These are phyloP conservation scores for Vigna radiata DNA, from an alignment of 306 rosid genomes.

Conservation along the genomic window DNA sequence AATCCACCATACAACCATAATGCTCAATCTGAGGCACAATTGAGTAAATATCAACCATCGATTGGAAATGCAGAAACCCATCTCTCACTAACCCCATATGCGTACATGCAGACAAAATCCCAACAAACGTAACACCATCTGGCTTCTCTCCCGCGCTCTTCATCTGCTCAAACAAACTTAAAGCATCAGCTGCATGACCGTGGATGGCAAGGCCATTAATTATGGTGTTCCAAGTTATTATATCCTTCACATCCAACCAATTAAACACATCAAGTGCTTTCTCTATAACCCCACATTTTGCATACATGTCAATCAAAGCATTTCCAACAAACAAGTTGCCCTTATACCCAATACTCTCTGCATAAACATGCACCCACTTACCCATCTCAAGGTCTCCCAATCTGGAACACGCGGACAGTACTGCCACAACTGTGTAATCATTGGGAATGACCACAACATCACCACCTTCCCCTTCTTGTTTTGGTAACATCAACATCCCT, in stretches of 20 bases:
- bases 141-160: slow-evolving; percentile 57
- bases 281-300: slow-evolving; percentile 78
- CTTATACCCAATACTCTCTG: slow-evolving; percentile 58
- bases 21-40: slow-evolving; percentile 59
- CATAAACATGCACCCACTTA: slow-evolving; percentile 62
- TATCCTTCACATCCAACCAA: slow-evolving; percentile 45
- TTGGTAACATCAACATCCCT: slow-evolving; percentile 51
- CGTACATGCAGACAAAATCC: slow-evolving; percentile 68
- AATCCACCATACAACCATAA: slow-evolving; percentile 63
- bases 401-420: slow-evolving; percentile 73
- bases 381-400: slow-evolving; percentile 86
- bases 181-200: slow-evolving; percentile 66
- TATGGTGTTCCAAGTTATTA: slow-evolving; percentile 56
- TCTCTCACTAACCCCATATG: slow-evolving; percentile 78
- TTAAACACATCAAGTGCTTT: slow-evolving; percentile 63
- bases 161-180: slow-evolving; percentile 67
- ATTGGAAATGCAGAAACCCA: slow-evolving; percentile 50
- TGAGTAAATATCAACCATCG: slow-evolving; percentile 65
- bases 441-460: slow-evolving; percentile 62
- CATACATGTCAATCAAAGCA: slow-evolving; percentile 68
- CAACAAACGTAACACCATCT: slow-evolving; percentile 60
- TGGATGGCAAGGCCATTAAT: slow-evolving; percentile 58
- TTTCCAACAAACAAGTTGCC: slow-evolving; percentile 66
- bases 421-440: slow-evolving; percentile 69
- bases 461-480: slow-evolving; percentile 4